Evolutionary conservation across 257 asterid genomes (phyloP).

Genomic region (Jacaranda mimosifolia): DNA sequence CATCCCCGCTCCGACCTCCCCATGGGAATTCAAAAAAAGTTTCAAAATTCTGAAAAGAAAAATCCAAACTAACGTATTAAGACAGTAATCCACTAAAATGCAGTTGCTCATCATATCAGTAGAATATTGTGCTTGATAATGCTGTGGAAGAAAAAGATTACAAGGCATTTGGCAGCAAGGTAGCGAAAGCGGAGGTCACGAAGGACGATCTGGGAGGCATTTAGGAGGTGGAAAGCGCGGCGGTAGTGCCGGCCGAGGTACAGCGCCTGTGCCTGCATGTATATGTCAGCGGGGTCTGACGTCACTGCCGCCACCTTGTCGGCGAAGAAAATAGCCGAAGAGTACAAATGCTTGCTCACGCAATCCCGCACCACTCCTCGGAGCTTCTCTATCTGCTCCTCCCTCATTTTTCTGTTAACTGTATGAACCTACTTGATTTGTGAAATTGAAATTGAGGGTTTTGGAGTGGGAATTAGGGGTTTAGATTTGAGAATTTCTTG

Average conservation of each 20-base stretch:
- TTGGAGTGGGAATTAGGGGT: slow-evolving; percentile 36
- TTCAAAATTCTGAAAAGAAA: not conserved
- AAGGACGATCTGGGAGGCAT: slow-evolving; percentile 92
- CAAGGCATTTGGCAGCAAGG: slow-evolving; percentile 99
- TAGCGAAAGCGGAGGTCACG: slow-evolving; percentile 99
- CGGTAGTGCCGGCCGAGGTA: slow-evolving; percentile 95
- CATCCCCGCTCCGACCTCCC: slow-evolving; percentile 1
- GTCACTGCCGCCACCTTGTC: slow-evolving; percentile 98
- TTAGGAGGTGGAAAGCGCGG: slow-evolving; percentile 95
- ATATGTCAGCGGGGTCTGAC: slow-evolving; percentile 93
- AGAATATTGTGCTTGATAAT: not conserved
- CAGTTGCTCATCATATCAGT: not conserved
- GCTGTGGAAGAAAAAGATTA: slow-evolving; percentile 34
- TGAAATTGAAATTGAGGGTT: slow-evolving; percentile 37
- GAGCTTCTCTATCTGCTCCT: slow-evolving; percentile 88
- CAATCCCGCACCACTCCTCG: slow-evolving; percentile 95
- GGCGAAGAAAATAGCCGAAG: slow-evolving; percentile 97
- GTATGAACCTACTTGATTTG: slow-evolving; percentile 12
- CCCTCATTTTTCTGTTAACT: slow-evolving; percentile 61
- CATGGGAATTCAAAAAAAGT: slow-evolving; percentile 12
- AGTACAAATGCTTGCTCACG: slow-evolving; percentile 94
- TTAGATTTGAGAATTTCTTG: slow-evolving; percentile 31
- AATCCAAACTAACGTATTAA: not conserved
- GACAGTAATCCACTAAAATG: not conserved
- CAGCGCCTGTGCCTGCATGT: slow-evolving; percentile 99